Evolutionary conservation across 441 rosid genomes (phyloP).

Genomic region (Croton laevigatus): DNA sequence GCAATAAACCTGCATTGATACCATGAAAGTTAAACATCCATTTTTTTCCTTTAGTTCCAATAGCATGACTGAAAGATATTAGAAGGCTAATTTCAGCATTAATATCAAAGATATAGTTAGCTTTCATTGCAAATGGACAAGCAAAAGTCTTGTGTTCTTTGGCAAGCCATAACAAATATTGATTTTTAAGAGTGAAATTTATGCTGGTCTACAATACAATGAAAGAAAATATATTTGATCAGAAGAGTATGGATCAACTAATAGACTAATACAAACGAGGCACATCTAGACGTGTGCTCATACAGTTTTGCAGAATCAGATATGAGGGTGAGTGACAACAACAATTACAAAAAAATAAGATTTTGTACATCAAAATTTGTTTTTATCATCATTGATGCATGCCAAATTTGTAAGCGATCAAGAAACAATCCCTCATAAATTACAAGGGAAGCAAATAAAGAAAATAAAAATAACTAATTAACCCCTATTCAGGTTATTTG

Average conservation of each 20-base stretch:
- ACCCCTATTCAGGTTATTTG: too few relatives aligned
- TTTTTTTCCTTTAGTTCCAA: neutral
- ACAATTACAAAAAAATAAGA: neutral
- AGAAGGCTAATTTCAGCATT: neutral
- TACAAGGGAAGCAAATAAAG: neutral
- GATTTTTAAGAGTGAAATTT: neutral
- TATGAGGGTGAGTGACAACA: neutral
- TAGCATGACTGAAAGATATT: neutral
- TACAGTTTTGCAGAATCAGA: neutral
- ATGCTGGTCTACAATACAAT: neutral
- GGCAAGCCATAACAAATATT: neutral
- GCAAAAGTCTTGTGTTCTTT: neutral
- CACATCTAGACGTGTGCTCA: neutral
- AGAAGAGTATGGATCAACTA: neutral
- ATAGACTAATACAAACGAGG: neutral
- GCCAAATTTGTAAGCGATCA: neutral
- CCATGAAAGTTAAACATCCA: conserved; percentile 24
- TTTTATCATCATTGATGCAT: neutral
- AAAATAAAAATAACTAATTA: neutral
- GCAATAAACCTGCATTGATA: conserved; percentile 75
- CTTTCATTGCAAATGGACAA: neutral
- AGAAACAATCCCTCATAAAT: neutral
- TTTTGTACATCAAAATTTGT: neutral
- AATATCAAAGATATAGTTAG: neutral
- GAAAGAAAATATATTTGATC: neutral